Conservation (phyloP, 257 asterid genomes). For the Solanum pimpinellifolium region DNA sequence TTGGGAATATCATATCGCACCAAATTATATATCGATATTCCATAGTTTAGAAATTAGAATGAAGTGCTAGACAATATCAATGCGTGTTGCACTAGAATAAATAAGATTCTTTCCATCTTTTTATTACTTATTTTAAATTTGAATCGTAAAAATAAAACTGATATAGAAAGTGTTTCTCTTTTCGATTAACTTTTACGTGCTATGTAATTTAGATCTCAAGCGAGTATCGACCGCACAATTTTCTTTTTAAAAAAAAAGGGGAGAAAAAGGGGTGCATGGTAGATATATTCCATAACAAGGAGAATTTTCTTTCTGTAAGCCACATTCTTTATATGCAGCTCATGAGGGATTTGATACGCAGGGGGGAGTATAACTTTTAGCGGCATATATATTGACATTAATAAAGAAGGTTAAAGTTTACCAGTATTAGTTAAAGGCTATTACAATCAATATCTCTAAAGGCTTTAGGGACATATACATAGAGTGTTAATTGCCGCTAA, state of each 20-base stretch:
- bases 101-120: background rate
- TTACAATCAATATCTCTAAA: no score
- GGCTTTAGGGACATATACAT: no score
- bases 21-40: conserved; percentile 5
- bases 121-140: background rate
- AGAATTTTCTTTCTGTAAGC: conserved; percentile 11
- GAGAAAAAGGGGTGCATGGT: background rate
- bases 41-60: conserved; percentile 4
- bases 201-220: background rate
- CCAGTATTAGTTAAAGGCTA: no score
- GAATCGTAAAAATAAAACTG: background rate
- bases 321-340: background rate
- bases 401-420: no score
- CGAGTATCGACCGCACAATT: background rate
- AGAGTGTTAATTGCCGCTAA: no score
- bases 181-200: background rate
- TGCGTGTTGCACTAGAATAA: no score
- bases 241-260: no score
- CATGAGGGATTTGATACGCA: background rate
- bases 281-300: conserved; percentile 5
- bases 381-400: no score
- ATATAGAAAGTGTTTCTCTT: background rate
- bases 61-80: conserved; percentile 1
- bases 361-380: background rate
- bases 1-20: conserved; percentile 15